Evolutionary conservation across 2,329 filamentous ascomycete species (phyloP), one percentile per base, ranked within the genome.

Genomic region (Arthrobotrys sinensis): DNA sequence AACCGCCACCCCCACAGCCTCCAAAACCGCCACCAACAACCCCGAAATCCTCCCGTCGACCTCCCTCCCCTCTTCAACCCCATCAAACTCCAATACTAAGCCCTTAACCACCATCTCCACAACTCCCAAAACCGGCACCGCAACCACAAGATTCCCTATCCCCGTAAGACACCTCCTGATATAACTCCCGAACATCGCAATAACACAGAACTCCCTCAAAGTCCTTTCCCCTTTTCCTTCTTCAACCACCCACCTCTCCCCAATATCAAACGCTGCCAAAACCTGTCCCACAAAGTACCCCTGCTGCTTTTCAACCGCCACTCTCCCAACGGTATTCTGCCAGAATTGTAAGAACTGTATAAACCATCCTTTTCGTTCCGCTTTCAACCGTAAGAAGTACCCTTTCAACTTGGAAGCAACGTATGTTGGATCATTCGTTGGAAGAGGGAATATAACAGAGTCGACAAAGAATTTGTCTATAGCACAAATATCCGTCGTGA

Each of bases 381-480:
- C 28, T 21, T 66, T 45, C 1, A 90, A 83, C 80, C 88, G 89
- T 0, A 88, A 85, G 11, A 86, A 87, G 77, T 91, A 91, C 52
- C 88, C 87, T 80, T 88, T 89, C 36, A 91, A 84, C 72, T 87
- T 87, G 7, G 88, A 89, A 3, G 90, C 87, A 24, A 91, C 88
- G 81, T 91, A 91, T 0, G 86, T 88, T 1, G 90, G 90, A 81
- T 91, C 90, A 1, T 84, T 85, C 1, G 86, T 85, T 4, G 90
- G 90, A 3, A 91, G 84, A 1, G 90, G 90, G 81, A 91, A 91
- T 0, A 86, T 85, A 1, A 85, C 84, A 1, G 89, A 89, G 48
- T 85, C 84, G 6, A 85, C 83, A 62, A 84, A 81, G 80, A 87
- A 87, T 80, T 85, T 86, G 79, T 85, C 84, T 78, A 86, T 81